Evolutionary conservation across 1,284 basidiomycete genomes (phyloP).

Genomic region (Xanthoconium separans): DNA sequence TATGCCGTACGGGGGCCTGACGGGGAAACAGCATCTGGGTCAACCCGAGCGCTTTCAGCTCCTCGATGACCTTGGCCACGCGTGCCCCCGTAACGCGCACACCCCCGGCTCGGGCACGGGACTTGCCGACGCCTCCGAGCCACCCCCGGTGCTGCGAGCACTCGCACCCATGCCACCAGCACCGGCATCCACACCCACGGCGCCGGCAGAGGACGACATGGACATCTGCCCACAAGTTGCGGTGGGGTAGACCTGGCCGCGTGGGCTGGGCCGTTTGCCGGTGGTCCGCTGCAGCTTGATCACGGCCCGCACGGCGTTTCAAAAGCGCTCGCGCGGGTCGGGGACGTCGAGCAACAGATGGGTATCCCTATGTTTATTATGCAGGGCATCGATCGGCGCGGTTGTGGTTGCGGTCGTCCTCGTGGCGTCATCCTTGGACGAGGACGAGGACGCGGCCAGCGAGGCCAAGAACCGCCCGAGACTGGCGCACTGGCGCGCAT

Average conservation of each 20-base stretch:
- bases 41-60: conserved; percentile 51
- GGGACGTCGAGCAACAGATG: conserved; percentile 24
- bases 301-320: conserved; percentile 32
- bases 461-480: conserved; percentile 14
- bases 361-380: background rate
- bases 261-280: conserved; percentile 15
- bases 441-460: conserved; percentile 9
- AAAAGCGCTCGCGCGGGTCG: conserved; percentile 30
- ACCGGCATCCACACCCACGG: no score
- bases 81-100: conserved; percentile 46
- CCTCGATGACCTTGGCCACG: conserved; percentile 54
- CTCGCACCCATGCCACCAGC: conserved; percentile 13
- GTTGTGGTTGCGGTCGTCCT: background rate
- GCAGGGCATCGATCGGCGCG: background rate
- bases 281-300: conserved; percentile 33
- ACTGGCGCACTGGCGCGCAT: conserved; percentile 12
- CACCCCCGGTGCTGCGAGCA: background rate
- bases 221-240: conserved; percentile 29
- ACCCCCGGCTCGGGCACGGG: conserved; percentile 39
- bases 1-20: conserved; percentile 36
- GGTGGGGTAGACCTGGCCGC: conserved; percentile 26
- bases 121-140: conserved; percentile 27
- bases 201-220: conserved; percentile 24
- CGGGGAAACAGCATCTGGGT: conserved; percentile 48
- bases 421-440: background rate